Evolutionary conservation across 73 alveolate genomes (phyloP), one percentile per base, ranked within the genome.

Genomic region (Paramecium biaurelia): DNA sequence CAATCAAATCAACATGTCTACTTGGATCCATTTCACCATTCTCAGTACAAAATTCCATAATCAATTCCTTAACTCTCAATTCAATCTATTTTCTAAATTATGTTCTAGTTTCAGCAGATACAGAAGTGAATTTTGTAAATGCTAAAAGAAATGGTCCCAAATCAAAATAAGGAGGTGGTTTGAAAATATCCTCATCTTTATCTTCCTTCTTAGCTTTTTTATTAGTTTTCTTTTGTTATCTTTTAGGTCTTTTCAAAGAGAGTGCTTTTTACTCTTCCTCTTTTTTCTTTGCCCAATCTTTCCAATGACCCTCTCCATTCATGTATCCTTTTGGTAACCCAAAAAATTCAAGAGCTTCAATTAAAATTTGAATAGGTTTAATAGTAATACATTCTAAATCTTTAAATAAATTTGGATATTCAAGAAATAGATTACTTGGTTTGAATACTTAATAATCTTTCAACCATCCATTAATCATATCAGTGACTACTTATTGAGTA

Each of bases 261-360:
- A 79, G 59, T 2, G 70, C 96, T 49, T 92, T 89, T 59, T 89
- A 90, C 35, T 96, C 98, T 76, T 97, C 98, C 70, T 96, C 95
- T 70, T 92, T 95, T 56, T 97, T 97, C 88, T 96, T 93, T 35
- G 96, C 97, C 99, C 99, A 98, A 93, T 98, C 99, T 30, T 96
- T 95, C 99, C 98, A 98, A 93, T 98, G 99, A 2, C 99, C 99
- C 82, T 95, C 98, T 86, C 99, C 99, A 23, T 97, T 95, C 98
- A 98, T 96, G 94, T 98, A 98, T 20, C 95, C 93, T 49, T 94
- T 94, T 0, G 99, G 99, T 23, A 98, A 95, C 4, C 99, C 99
- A 76, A 97, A 98, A 85, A 96, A 96, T 92, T 97, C 99, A 15
- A 98, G 94, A 23, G 99, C 95, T 47, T 96, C 96, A 34, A 97